Conservation (phyloP, 768 basidiomycete genomes). For the Brasilioporus rufonigricans region DNA sequence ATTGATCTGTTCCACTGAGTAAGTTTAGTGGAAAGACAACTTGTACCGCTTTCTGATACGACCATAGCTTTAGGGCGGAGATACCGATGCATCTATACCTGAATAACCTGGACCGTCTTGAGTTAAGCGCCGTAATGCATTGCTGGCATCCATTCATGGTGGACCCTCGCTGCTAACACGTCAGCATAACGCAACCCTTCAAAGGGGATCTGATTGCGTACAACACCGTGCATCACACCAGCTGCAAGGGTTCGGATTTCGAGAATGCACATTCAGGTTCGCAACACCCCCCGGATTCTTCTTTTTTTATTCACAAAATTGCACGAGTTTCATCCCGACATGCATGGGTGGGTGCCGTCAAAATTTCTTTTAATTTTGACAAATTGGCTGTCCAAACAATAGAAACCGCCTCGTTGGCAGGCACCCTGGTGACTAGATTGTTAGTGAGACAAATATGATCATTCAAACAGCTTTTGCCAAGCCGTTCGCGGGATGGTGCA, state of each 20-base stretch:
- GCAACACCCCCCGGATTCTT: constrained; percentile 6
- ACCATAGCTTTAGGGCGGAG: constrained; percentile 20
- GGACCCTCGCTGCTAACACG: constrained; percentile 29
- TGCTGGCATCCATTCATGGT: constrained; percentile 26
- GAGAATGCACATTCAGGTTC: constrained; percentile 28
- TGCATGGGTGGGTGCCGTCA: constrained; percentile 3
- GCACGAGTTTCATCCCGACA: constrained; percentile 12
- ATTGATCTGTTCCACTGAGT: constrained; percentile 6
- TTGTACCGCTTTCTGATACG: constrained; percentile 1
- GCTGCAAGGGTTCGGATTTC: constrained; percentile 24
- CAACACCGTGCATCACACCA: constrained; percentile 17
- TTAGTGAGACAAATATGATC: constrained; percentile 10
- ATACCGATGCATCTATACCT: constrained; percentile 13
- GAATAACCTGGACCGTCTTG: not conserved
- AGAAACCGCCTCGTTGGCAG: constrained; percentile 14
- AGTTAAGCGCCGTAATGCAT: constrained; percentile 26
- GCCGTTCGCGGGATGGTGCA: constrained; percentile 8
- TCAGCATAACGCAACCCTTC: constrained; percentile 24
- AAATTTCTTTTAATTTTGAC: constrained; percentile 15
- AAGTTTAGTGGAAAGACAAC: not conserved
- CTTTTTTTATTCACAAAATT: constrained; percentile 9
- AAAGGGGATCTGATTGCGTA: constrained; percentile 28
- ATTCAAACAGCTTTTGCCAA: constrained; percentile 15
- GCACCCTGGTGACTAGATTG: constrained; percentile 10
- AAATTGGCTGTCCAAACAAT: constrained; percentile 9